Base-by-base conservation (phyloP, 2,329 filamentous ascomycete genomes). In the Claviceps sp. region DNA sequence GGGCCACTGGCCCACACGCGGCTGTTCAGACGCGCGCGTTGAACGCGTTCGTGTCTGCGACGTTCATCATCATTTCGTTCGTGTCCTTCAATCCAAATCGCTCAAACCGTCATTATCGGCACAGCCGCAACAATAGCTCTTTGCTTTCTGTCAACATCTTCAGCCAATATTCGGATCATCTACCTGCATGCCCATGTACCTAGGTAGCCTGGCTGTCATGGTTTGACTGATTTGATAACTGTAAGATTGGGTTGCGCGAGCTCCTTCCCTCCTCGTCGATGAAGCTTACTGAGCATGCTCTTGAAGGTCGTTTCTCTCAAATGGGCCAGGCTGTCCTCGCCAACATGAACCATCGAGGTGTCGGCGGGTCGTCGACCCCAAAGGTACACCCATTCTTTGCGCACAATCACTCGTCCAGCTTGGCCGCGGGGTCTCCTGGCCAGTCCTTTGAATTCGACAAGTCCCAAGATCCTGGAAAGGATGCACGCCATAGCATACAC, bases 351-450 rank as follows among this genome's bases (percentile, higher is more conserved):
- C 67, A 67, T 51, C 65, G 67, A 60, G 65, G 61, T 52, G 56
- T 64, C 50, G 61, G 59, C 54, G 68, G 67, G 51, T 60, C 63
- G 9, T 55, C 60, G 41, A 58, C 61, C 24, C 73, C 71, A 59
- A 77, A 75, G 56, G 60, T 80, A 40, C 78, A 81, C 57, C 77
- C 78, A 18, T 79, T 81, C 64, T 80, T 81, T 59, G 60, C 65
- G 41, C 66, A 64, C 52, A 52, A 47, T 6, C 53, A 62, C 46
- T 24, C 52, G 20, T 50, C 53, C 30, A 54, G 57, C 11, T 37
- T 48, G 37, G 30, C 53, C 37, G 20, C 46, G n/a, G 44, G 18
- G 24, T 16, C 50, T 49, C 37, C 47, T 7, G 41, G 43, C 24
- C 45, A 46, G 24, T 13, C 24, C 13, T 43, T 45, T 43, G 13